Evolutionary conservation across 768 basidiomycete genomes (phyloP).

Genomic region (Favolaschia claudopus): DNA sequence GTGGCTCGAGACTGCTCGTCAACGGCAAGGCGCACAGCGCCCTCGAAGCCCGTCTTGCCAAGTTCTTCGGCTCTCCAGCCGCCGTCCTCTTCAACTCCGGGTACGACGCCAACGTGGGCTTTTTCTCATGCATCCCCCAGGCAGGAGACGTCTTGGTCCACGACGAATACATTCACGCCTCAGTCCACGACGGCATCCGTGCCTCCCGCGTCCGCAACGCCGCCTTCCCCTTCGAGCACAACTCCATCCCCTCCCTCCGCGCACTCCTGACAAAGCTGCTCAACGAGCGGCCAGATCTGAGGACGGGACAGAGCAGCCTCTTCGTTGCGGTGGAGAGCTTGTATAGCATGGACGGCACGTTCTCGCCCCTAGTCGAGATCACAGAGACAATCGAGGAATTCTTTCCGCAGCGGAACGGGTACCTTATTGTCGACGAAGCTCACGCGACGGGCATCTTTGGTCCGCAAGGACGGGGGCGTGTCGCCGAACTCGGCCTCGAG

Average conservation of each 20-base stretch:
- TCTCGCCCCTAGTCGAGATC: conserved; percentile 76
- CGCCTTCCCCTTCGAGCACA: conserved; percentile 72
- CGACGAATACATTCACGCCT: conserved; percentile 91
- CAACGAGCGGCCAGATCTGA: conserved; percentile 43
- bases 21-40: conserved; percentile 73
- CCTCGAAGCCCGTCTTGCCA: conserved; percentile 73
- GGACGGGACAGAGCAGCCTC: conserved; percentile 52
- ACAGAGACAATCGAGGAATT: conserved; percentile 65
- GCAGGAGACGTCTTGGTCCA: conserved; percentile 78
- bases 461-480: conserved; percentile 75
- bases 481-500: conserved; percentile 74
- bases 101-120: conserved; percentile 89
- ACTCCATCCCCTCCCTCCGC: conserved; percentile 63
- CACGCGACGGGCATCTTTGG: conserved; percentile 95
- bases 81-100: conserved; percentile 93
- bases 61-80: conserved; percentile 65
- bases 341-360: conserved; percentile 97
- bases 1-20: conserved; percentile 87
- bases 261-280: conserved; percentile 50
- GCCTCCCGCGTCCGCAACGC: conserved; percentile 56
- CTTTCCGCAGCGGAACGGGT: conserved; percentile 69
- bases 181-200: conserved; percentile 91
- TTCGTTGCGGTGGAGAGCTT: conserved; percentile 90
- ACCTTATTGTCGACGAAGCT: conserved; percentile 90
- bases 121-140: conserved; percentile 85